These are phyloP conservation scores for Penicillium sclerotigenum DNA, from an alignment of 2,329 filamentous ascomycete genomes.

Conservation along the genomic window DNA sequence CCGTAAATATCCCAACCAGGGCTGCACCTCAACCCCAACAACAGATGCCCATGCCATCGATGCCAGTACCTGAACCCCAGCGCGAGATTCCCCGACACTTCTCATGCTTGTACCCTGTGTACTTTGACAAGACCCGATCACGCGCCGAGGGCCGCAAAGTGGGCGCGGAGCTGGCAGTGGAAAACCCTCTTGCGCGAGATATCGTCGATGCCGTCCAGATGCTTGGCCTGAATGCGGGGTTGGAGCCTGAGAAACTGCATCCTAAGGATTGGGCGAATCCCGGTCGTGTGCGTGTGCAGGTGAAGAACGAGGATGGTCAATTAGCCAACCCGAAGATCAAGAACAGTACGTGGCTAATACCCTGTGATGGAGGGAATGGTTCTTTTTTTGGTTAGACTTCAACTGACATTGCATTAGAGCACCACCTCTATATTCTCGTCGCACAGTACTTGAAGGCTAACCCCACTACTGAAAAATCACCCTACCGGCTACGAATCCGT, in stretches of 20 bases:
- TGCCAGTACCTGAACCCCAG: constrained; percentile 41
- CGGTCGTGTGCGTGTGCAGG: constrained; percentile 75
- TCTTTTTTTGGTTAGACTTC: neutral
- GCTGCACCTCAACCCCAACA: constrained; percentile 6
- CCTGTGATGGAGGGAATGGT: neutral
- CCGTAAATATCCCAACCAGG: constrained; percentile 30
- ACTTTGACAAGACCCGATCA: constrained; percentile 71
- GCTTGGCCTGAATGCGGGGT: constrained; percentile 61
- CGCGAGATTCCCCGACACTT: constrained; percentile 66
- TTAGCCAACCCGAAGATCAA: constrained; percentile 54
- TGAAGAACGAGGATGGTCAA: constrained; percentile 57
- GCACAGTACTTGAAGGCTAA: constrained; percentile 71
- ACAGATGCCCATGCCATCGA: constrained; percentile 14
- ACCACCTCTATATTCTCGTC: constrained; percentile 81
- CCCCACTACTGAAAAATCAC: constrained; percentile 70
- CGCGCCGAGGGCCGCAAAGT: constrained; percentile 82
- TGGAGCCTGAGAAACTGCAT: constrained; percentile 89
- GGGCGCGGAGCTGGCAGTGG: constrained; percentile 65
- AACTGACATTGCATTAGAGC: constrained; percentile 49
- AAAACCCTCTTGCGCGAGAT: constrained; percentile 82
- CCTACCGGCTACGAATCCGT: constrained; percentile 68
- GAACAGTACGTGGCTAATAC: constrained; percentile 54
- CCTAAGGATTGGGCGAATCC: constrained; percentile 98
- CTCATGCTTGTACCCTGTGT: constrained; percentile 90
- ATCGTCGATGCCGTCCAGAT: constrained; percentile 80